Percentiles rank a stretch among this genome's conserved stretches.
Evolutionary conservation across 2,329 filamentous ascomycete genomes (phyloP).

Genomic region (Fusarium fracticaudum): DNA sequence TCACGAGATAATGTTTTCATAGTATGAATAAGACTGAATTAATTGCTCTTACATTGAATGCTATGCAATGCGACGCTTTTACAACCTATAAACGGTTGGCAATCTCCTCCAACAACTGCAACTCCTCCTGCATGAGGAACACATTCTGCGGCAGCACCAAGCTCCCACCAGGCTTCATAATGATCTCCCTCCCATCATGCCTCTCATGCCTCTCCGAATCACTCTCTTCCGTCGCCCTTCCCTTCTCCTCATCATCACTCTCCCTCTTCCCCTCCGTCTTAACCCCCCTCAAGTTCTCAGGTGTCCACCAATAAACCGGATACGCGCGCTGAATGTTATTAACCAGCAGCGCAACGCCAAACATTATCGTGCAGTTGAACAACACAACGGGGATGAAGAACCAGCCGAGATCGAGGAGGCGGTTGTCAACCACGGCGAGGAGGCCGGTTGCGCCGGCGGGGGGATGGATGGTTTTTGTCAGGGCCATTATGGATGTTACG

Average conservation of each 20-base stretch:
- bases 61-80: background rate
- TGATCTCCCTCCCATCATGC: conserved; percentile 42
- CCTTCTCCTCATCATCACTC: conserved; percentile 28
- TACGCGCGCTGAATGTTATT: conserved; percentile 76
- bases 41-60: background rate
- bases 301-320: conserved; percentile 77
- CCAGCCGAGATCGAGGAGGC: conserved; percentile 71
- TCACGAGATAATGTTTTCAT: background rate
- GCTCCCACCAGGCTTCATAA: conserved; percentile 47
- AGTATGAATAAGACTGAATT: background rate
- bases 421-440: conserved; percentile 69
- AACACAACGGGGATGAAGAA: conserved; percentile 70
- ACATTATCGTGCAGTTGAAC: conserved; percentile 69
- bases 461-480: conserved; percentile 78
- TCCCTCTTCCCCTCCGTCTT: background rate
- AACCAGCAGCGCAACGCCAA: conserved; percentile 68
- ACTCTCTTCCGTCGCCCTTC: conserved; percentile 18
- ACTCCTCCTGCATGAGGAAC: conserved; percentile 51
- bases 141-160: conserved; percentile 49
- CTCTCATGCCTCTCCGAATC: conserved; percentile 26
- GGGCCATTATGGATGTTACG: conserved; percentile 70
- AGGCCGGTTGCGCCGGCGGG: conserved; percentile 80
- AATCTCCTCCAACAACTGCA: conserved; percentile 49
- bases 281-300: conserved; percentile 43
- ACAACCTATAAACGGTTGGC: conserved; percentile 44